Evolutionary conservation across 371 early-diverging fungal species (phyloP).

Genomic region (Scutellospora calospora): DNA sequence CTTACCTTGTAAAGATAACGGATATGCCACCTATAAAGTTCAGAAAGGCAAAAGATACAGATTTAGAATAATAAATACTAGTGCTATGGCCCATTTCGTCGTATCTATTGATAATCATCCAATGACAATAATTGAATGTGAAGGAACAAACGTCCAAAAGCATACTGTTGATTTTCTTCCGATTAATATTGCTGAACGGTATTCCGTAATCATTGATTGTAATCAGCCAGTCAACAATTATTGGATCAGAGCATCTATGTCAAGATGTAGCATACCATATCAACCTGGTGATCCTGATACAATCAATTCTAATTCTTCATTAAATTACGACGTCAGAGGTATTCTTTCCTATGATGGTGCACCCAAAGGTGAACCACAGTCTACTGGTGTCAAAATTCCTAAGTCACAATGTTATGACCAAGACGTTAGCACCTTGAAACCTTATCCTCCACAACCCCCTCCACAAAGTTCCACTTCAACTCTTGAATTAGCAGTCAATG

Average conservation of each 20-base stretch:
- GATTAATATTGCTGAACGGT: conserved; percentile 51
- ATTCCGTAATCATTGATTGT: conserved; percentile 54
- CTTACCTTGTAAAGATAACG: neutral
- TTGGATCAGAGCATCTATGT: conserved; percentile 51
- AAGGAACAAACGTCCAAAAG: conserved; percentile 52
- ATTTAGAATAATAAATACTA: conserved; percentile 29
- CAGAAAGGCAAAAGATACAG: conserved; percentile 68
- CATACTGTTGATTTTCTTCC: conserved; percentile 43
- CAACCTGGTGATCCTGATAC: neutral
- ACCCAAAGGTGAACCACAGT: neutral
- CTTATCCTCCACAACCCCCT: too few species aligned
- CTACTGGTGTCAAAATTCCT: neutral
- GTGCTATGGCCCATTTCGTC: conserved; percentile 44
- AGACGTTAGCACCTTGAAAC: too few species aligned
- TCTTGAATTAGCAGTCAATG: too few species aligned
- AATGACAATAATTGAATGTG: conserved; percentile 56
- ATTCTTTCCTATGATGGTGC: conserved; percentile 15
- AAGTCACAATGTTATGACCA: too few species aligned
- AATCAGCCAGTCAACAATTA: conserved; percentile 51
- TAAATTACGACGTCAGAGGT: neutral
- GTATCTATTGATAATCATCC: conserved; percentile 55
- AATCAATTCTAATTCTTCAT: neutral
- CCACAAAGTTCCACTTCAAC: too few species aligned
- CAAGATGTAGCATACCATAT: conserved; percentile 45
- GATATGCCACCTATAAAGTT: conserved; percentile 57